Evolutionary conservation across 345 rosid genomes (phyloP).

Genomic region (Kernera saxatilis): DNA sequence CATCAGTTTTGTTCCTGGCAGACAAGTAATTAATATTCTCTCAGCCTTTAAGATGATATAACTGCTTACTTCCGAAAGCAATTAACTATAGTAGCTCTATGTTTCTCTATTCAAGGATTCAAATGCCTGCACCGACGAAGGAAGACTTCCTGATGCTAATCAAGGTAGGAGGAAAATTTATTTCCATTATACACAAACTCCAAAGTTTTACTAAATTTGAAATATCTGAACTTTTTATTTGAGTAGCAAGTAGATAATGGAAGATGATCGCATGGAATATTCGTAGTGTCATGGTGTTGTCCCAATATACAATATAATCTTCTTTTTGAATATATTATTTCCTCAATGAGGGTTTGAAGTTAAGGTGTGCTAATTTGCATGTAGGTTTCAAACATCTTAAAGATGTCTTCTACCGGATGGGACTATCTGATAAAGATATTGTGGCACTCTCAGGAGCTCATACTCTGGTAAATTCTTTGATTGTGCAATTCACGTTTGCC

Average conservation of each 20-base stretch:
- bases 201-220: neutral
- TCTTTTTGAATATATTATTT: neutral
- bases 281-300: neutral
- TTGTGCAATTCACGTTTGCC: conserved; percentile 56
- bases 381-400: conserved; percentile 65
- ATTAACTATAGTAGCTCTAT: neutral
- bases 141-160: conserved; percentile 83
- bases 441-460: conserved; percentile 46
- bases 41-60: neutral
- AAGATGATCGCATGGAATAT: neutral
- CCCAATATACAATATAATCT: neutral
- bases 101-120: conserved; percentile 51
- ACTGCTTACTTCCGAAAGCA: neutral
- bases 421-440: conserved; percentile 76
- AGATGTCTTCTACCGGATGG: conserved; percentile 80
- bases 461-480: conserved; percentile 40
- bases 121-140: conserved; percentile 55
- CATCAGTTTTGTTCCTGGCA: conserved; percentile 73
- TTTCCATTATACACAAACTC: neutral
- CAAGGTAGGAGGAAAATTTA: conserved; percentile 37
- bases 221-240: neutral
- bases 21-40: conserved; percentile 48
- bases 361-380: neutral
- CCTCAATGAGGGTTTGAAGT: neutral
- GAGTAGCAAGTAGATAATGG: neutral